phyloP scores from a whole-genome alignment of 768 basidiomycete genomes.

The Boletus vermiculosoides region DNA sequence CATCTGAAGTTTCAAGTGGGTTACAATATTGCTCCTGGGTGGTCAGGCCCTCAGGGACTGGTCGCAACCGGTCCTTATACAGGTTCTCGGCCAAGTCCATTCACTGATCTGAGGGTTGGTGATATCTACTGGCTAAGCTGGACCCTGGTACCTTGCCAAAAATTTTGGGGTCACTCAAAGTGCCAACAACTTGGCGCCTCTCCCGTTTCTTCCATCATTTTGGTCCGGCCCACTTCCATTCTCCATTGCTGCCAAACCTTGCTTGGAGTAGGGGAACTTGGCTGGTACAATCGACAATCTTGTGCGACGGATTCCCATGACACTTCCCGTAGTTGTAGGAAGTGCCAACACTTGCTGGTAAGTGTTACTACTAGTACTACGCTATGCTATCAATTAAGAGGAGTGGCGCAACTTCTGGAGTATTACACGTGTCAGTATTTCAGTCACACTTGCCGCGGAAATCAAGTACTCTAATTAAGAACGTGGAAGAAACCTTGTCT shows the following conservation, averaged over 20 bases:
- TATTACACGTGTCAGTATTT: neutral
- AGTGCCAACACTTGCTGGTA: neutral
- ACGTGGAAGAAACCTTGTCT: neutral
- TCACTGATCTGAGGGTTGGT: neutral
- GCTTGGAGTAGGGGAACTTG: neutral
- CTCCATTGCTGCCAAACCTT: neutral
- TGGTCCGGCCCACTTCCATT: neutral
- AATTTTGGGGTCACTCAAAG: neutral
- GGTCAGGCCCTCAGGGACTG: neutral
- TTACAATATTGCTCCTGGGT: neutral
- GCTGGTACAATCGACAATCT: neutral
- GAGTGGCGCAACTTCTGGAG: neutral
- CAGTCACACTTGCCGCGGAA: neutral
- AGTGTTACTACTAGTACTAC: neutral
- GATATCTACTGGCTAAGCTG: neutral
- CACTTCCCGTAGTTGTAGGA: neutral
- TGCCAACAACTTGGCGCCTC: neutral
- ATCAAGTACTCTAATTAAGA: neutral
- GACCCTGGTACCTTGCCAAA: neutral
- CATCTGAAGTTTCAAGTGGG: neutral
- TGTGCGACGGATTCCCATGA: neutral
- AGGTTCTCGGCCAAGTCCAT: neutral
- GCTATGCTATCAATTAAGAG: neutral
- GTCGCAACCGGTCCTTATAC: neutral
- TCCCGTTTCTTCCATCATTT: neutral